Percentiles rank a stretch among this genome's conserved stretches.
phyloP scores from a whole-genome alignment of 73 alveolate genomes.

The Paramecium primaurelia region DNA sequence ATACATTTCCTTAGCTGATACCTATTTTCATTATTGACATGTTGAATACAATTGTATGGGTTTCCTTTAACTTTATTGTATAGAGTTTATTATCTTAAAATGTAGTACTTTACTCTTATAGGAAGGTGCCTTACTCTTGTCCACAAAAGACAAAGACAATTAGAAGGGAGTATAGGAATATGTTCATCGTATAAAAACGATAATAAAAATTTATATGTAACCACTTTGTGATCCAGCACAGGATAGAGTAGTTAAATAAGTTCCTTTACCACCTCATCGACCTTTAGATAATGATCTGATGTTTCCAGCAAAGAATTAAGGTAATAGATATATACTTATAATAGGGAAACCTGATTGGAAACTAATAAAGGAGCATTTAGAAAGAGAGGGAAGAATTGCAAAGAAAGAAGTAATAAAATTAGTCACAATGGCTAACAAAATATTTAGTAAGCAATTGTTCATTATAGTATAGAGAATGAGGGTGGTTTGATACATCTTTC shows the following conservation, averaged over 20 bases:
- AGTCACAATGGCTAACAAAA: slow-evolving; percentile 42
- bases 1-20: not conserved
- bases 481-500: slow-evolving; percentile 73
- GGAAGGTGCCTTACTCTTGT: not conserved
- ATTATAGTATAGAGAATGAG: slow-evolving; percentile 64
- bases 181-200: not conserved
- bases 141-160: not conserved
- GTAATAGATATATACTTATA: not conserved
- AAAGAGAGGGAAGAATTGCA: slow-evolving; percentile 57
- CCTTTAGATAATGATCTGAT: slow-evolving; percentile 52
- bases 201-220: not conserved
- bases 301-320: slow-evolving; percentile 25
- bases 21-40: not conserved
- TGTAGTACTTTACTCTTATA: not conserved
- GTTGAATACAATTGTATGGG: not conserved
- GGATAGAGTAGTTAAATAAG: slow-evolving; percentile 54
- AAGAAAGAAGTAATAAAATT: slow-evolving; percentile 47
- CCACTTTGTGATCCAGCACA: slow-evolving; percentile 52
- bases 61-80: not conserved
- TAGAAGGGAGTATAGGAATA: not conserved
- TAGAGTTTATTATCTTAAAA: not conserved
- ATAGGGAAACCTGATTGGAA: slow-evolving; percentile 61
- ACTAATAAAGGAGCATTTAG: slow-evolving; percentile 43
- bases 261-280: slow-evolving; percentile 59
- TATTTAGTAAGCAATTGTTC: slow-evolving; percentile 32